phyloP scores from a whole-genome alignment of 352 stramenopile genomes.

The Chrysophaeum taylorii region DNA sequence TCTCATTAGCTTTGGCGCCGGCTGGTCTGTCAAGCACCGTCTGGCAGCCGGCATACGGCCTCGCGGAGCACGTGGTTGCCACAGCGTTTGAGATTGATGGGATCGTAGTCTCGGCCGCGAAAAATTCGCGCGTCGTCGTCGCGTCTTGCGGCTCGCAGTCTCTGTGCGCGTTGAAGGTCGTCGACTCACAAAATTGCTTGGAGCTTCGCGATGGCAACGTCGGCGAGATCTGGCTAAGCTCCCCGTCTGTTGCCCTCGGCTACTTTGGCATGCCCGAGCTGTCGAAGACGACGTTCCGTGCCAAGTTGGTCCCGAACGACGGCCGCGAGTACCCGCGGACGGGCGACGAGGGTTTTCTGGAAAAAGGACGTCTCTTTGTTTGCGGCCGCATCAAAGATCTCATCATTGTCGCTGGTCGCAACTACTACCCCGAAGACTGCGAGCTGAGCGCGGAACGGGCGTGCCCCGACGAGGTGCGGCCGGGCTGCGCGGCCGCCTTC shows the following conservation, averaged over 20 bases:
- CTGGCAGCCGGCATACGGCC: too few relatives aligned
- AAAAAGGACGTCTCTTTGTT: conserved; percentile 87
- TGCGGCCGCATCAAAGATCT: conserved; percentile 96
- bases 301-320: background rate
- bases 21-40: too few relatives aligned
- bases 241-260: background rate
- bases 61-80: too few relatives aligned
- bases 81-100: too few relatives aligned
- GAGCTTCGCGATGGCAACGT: background rate
- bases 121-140: too few relatives aligned
- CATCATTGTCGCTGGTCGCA: conserved; percentile 94
- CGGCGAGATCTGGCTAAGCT: background rate
- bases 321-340: conserved; percentile 68
- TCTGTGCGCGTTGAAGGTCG: too few relatives aligned
- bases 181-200: background rate
- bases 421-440: conserved; percentile 98
- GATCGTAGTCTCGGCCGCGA: too few relatives aligned
- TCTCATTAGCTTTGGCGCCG: too few relatives aligned
- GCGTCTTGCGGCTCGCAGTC: too few relatives aligned
- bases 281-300: conserved; percentile 64
- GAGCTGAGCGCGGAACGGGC: conserved; percentile 75
- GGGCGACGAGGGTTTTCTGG: conserved; percentile 92
- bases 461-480: conserved; percentile 43
- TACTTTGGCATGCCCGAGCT: conserved; percentile 70
- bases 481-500: conserved; percentile 87